Evolutionary conservation across 371 early-diverging fungal genomes (phyloP), one percentile per base, ranked within the genome.

Genomic region (Conidiobolus incongruus): DNA sequence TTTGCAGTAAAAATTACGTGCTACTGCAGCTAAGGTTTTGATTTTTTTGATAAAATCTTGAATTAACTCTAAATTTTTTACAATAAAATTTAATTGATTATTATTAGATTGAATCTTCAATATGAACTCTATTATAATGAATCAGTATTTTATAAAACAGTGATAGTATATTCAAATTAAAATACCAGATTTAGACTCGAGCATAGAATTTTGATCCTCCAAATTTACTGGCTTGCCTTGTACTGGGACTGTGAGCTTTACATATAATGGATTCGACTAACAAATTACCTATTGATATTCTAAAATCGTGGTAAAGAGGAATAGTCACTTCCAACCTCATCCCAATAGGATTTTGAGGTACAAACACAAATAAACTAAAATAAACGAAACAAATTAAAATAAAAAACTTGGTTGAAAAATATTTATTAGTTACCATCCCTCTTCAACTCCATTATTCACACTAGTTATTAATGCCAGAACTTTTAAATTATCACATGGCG

Each of bases 221-320:
- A 54, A 51, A 26, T 54, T 53, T 5, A 53, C 53, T 0, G 62
- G 46, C 33, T 51, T 60, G 20, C 61, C 60, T 55, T 60, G 52
- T 13, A 51, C 52, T 53, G 24, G 15, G 37, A 11, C 22, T 16
- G n/a, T 15, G 39, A 13, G 36, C 38, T 47, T 24, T 40, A 35
- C 11, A 21, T 46, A 36, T 10, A 45, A 26, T 38, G 6, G 47
- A 15, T 38, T 2, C 6, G 13, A 17, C 7, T 15, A 29, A 34
- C 22, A 21, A 28, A 48, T 41, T 52, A 61, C 65, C 52, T 15
- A 61, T 54, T 16, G 62, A 55, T 24, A 64, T 49, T 15, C 59
- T 41, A 43, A 68, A 65, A 30, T 65, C 61, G 23, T 55, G 47
- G 45, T 51, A 59, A 26, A 65, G 49, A 0, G 66, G 66, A 28